Base-by-base conservation (phyloP, 2,329 filamentous ascomycete genomes). In the Xylaria sp. region DNA sequence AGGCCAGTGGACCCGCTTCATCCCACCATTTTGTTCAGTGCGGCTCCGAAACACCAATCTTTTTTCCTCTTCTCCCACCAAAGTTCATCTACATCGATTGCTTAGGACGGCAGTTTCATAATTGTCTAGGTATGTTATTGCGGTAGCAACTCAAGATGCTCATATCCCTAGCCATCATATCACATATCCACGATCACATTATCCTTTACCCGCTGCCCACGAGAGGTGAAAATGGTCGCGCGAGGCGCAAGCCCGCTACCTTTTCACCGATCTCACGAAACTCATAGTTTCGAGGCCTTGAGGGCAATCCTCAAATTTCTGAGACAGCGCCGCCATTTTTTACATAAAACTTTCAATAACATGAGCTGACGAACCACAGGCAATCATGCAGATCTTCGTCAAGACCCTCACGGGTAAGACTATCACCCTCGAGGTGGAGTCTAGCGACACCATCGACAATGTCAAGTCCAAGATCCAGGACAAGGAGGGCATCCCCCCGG, bases 401-500 rank as follows among this genome's bases (percentile, higher is more conserved):
- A 91, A 91, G 86, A 91, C 90, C 89, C 89, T 98, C 80, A 98
- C 96, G 93, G 96, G 96, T 83, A 98, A 98, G 92, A 98, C 96
- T 83, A 98, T 98, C 92, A 98, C 96, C 92, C 94, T 99, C 81
- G 96, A 99, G 94, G 96, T 98, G 87, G 96, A 98, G 92, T 97
- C 94, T 80, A 95, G 92, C 82, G 96, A 99, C 87, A 98, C 95
- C 82, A 98, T 99, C 86, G 96, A 98, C 91, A 98, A 98, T 92
- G 96, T 99, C 88, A 98, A 98, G 92, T 94, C 93, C 88, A 98
- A 99, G 91, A 90, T 90, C 79, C 87, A 91, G 94, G 96, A 98
- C 91, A 99, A 98, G 93, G 96, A 99, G 89, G 95, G 96, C 78
- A 99, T 99, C 78, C 96, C 96, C 82, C 95, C 96, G 58, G 96